Evolutionary conservation across 1,139 yeast species (phyloP).

Genomic region (Pichia sp.): DNA sequence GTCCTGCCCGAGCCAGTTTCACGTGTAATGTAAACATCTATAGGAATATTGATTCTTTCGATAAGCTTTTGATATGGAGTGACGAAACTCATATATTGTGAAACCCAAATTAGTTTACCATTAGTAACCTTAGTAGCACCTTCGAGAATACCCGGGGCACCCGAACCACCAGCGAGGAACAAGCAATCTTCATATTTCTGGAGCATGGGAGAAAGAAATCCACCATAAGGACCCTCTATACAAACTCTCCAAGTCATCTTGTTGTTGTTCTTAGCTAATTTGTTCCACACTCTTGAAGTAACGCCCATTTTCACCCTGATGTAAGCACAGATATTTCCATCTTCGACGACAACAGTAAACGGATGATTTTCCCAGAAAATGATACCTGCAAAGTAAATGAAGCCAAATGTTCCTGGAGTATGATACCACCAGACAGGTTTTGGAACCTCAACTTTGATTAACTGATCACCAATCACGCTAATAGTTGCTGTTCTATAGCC

Average conservation of each 20-base stretch:
- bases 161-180: slow-evolving; percentile 62
- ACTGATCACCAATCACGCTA: slow-evolving; percentile 32
- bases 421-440: slow-evolving; percentile 39
- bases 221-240: slow-evolving; percentile 67
- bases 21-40: slow-evolving; percentile 21
- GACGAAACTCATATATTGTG: slow-evolving; percentile 7
- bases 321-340: slow-evolving; percentile 27
- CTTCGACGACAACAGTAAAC: slow-evolving; percentile 32
- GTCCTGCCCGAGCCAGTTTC: slow-evolving; percentile 9
- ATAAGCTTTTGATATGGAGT: slow-evolving; percentile 13
- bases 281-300: slow-evolving; percentile 22
- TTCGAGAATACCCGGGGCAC: slow-evolving; percentile 7
- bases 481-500: slow-evolving; percentile 34
- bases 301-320: slow-evolving; percentile 37
- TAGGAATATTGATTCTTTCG: slow-evolving; percentile 5
- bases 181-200: slow-evolving; percentile 49
- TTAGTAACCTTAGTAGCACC: not conserved
- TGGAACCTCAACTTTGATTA: slow-evolving; percentile 40
- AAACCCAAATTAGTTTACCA: slow-evolving; percentile 12
- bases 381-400: slow-evolving; percentile 30
- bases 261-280: slow-evolving; percentile 23
- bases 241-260: slow-evolving; percentile 33
- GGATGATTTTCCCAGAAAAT: slow-evolving; percentile 39
- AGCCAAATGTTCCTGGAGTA: slow-evolving; percentile 44
- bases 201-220: slow-evolving; percentile 22